These are phyloP conservation scores for Paraphoma sp. DNA, from an alignment of 2,329 filamentous ascomycete species.

Conservation along the genomic window DNA sequence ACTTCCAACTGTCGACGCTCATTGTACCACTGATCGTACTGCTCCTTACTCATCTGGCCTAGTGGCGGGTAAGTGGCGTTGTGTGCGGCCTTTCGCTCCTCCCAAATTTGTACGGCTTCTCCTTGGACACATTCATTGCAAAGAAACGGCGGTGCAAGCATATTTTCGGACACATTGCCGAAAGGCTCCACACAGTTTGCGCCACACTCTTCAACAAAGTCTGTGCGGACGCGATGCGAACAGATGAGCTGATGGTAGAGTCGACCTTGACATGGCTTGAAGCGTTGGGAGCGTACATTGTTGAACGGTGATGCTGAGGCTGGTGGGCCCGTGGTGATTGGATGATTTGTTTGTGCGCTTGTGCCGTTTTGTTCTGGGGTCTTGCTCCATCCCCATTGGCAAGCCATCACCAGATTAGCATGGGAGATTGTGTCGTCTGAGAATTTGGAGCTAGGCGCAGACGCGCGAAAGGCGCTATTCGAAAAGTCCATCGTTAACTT, in stretches of 20 bases:
- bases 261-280: slow-evolving; percentile 42
- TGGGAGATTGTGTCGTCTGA: slow-evolving; percentile 44
- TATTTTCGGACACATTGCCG: slow-evolving; percentile 9
- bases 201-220: slow-evolving; percentile 45
- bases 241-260: slow-evolving; percentile 46
- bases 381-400: slow-evolving; percentile 43
- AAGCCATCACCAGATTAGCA: slow-evolving; percentile 40
- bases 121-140: slow-evolving; percentile 43
- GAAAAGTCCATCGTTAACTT: slow-evolving; percentile 39
- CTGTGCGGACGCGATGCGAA: slow-evolving; percentile 45
- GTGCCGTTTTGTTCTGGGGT: slow-evolving; percentile 22
- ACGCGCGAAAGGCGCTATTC: slow-evolving; percentile 29
- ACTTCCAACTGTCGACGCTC: slow-evolving; percentile 37
- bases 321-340: slow-evolving; percentile 11
- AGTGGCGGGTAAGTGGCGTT: slow-evolving; percentile 35
- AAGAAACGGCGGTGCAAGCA: slow-evolving; percentile 21
- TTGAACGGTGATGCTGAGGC: slow-evolving; percentile 19
- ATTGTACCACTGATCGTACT: slow-evolving; percentile 41
- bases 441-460: slow-evolving; percentile 20
- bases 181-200: slow-evolving; percentile 42
- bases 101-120: slow-evolving; percentile 36
- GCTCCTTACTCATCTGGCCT: slow-evolving; percentile 37
- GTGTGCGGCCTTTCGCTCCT: slow-evolving; percentile 33
- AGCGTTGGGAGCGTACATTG: slow-evolving; percentile 35
- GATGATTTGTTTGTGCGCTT: slow-evolving; percentile 14